Evolutionary conservation across 768 basidiomycete species (phyloP), one percentile per base, ranked within the genome.

Genomic region (Trametes cinnabarina): DNA sequence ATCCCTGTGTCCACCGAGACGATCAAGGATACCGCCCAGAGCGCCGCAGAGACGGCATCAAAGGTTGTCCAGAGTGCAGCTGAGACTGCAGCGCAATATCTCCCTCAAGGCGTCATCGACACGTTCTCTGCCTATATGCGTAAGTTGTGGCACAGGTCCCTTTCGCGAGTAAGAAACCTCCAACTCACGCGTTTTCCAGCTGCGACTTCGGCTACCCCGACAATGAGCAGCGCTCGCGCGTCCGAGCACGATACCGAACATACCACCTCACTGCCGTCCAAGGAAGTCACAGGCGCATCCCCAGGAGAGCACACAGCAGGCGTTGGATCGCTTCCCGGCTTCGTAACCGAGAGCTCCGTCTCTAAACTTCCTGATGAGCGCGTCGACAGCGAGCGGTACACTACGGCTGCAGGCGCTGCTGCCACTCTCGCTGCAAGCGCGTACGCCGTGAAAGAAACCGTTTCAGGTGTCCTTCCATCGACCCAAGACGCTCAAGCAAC

Each of bases 341-440:
- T 68, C 26, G 54, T 68, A 12, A 73, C 71, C 20, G 82, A 85
- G 61, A 66, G 72, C 9, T 76, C 73, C 4, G 79, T 84, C 10
- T 78, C 80, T 4, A 72, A 74, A 43, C 66, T 82, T 1, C 83
- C 83, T 3, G 77, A 82, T 12, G 81, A 83, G 51, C 71, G 77
- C 25, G 35, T 9, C 23, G 49, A 51, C 3, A 25, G 47, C 15
- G 60, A 61, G 30, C 55, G 39, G 22, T 61, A 61, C 39, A 28
- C 47, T 8, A 61, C 60, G 3, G 42, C 55, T 11, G 60, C 37
- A 2, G 60, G 35, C 5, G 60, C 60, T 7, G 55, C 60, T 3
- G 50, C 60, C 3, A 14, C 44, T 9, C 20, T 61, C 23, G 55
- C 60, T 9, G 49, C 37, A 5, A 46, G 40, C 23, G 60, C 55